Base-by-base conservation (phyloP, 2,329 filamentous ascomycete species). In the Sarocladium strictum region DNA sequence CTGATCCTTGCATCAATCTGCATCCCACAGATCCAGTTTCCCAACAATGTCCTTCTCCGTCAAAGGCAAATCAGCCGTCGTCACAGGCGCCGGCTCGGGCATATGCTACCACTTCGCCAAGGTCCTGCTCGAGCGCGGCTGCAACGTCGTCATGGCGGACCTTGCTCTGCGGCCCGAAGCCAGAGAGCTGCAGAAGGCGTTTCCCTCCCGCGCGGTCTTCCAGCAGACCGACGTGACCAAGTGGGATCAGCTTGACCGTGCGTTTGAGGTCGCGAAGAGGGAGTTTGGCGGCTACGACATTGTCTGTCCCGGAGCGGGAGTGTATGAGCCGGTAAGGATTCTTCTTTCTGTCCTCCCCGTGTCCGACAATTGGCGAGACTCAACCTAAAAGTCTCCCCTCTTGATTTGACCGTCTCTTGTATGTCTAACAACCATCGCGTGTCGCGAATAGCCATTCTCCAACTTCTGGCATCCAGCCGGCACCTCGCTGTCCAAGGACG, bases 81-180 rank as follows among this genome's bases (percentile, higher is more conserved):
- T 77, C 4, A 77, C 75, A 5, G 75, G 75, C 33, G 75, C 73
- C 53, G 56, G 56, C 29, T 55, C 53, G 12, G 56, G 56, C 29
- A 55, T 55, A 19, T 54, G 38, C 56, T 43, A 55, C 45, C 56
- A 41, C 58, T 78, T 78, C 59, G 70, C 75, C 12, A 61, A 65
- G 17, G 63, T 76, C 1, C 70, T 78, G 14, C 70, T 78, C 19
- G 64, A 66, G 0, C 61, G 63, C 11, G 69, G 70, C 56, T 78
- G 74, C 66, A 76, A 72, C 55, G 75, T 78, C 43, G 63, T 79
- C 38, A 65, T 78, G 49, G 75, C 74, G 17, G 76, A 78, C 57
- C 64, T 79, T 3, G 58, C 67, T 17, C 67, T 78, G 0, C 70
- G 75, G 1, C 73, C 73, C 1, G 75, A 78, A 64, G 76, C 75